Conservation (phyloP, 257 asterid species). For the Solanum appendiculatum region DNA sequence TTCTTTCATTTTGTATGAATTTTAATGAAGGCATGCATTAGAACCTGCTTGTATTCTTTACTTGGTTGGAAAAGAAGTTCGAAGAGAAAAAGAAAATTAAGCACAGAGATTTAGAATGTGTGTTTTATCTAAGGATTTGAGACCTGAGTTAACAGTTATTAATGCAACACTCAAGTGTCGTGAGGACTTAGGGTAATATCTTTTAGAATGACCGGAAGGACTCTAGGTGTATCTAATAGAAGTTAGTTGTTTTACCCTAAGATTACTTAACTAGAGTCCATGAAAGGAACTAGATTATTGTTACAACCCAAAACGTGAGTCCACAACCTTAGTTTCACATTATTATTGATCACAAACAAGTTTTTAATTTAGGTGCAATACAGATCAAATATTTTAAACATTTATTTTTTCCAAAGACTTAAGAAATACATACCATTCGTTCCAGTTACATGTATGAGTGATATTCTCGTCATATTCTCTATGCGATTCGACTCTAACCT, state of each 20-base stretch:
- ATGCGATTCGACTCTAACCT: neutral
- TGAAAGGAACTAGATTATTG: neutral
- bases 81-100: neutral
- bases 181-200: neutral
- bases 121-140: neutral
- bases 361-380: no score
- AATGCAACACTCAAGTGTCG: neutral
- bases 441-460: neutral
- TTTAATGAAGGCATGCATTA: neutral
- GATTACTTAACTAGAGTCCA: neutral
- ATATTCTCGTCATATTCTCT: neutral
- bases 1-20: neutral
- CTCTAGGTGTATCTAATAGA: neutral
- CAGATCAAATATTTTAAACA: neutral
- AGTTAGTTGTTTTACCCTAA: no score
- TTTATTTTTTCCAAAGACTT: no score
- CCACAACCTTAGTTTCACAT: neutral
- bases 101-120: neutral
- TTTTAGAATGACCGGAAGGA: neutral
- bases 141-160: neutral
- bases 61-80: neutral
- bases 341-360: no score
- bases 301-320: neutral
- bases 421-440: no score
- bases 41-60: neutral